Conservation (phyloP, 2,329 filamentous ascomycete species). For the Cadophora malorum region DNA sequence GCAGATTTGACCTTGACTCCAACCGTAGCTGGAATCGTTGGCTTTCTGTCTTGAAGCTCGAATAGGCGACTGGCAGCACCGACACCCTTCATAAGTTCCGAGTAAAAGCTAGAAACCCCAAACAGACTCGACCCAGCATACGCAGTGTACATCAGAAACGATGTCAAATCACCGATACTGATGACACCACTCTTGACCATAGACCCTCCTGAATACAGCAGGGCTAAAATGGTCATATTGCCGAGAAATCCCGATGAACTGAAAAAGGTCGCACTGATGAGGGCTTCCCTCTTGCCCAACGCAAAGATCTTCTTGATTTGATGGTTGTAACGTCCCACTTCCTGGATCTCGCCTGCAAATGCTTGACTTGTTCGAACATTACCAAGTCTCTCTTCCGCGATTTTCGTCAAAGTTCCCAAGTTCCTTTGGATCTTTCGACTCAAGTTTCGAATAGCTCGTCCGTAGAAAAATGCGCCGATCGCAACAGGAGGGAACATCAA, state of each 20-base stretch:
- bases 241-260: constrained; percentile 85
- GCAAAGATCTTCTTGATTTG: constrained; percentile 93
- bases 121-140: constrained; percentile 87
- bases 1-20: constrained; percentile 82
- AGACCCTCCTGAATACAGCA: constrained; percentile 88
- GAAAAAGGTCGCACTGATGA: constrained; percentile 92
- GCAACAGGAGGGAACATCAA: constrained; percentile 92
- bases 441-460: constrained; percentile 84
- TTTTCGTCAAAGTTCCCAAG: constrained; percentile 90
- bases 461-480: constrained; percentile 89
- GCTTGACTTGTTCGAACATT: constrained; percentile 97
- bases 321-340: constrained; percentile 88
- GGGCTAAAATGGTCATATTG: constrained; percentile 92
- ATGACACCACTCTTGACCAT: constrained; percentile 89
- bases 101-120: constrained; percentile 94
- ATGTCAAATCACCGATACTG: constrained; percentile 89
- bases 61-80: constrained; percentile 96
- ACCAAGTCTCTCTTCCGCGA: constrained; percentile 95
- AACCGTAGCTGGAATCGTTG: constrained; percentile 85
- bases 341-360: constrained; percentile 90
- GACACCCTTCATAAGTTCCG: constrained; percentile 98
- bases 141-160: constrained; percentile 98
- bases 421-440: constrained; percentile 95
- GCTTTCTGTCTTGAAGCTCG: constrained; percentile 89
- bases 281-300: constrained; percentile 83